Evolutionary conservation across 176 grass and related monocot genomes (phyloP).

Genomic region (Bonia amplexicaulis): DNA sequence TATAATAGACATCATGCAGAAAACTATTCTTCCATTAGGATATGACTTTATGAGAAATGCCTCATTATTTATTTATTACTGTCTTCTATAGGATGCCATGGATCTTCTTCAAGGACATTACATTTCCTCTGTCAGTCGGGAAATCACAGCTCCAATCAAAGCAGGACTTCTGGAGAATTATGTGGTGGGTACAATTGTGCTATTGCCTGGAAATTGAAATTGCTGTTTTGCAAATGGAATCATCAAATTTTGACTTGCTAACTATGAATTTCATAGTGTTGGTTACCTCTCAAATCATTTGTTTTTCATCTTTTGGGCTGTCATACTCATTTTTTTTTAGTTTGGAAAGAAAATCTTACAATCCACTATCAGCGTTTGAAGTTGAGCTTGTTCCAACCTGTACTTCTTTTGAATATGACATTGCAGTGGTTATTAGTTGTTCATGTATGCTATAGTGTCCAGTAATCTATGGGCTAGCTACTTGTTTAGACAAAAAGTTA

Average conservation of each 20-base stretch:
- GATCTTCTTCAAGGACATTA: constrained; percentile 96
- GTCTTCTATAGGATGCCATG: constrained; percentile 72
- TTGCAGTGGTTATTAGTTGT: not conserved
- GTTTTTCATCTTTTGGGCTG: too few relatives aligned
- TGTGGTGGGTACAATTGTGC: constrained; percentile 31
- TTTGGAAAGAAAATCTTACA: too few relatives aligned
- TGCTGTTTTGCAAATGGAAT: not conserved
- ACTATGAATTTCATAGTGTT: not conserved
- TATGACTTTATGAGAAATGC: not conserved
- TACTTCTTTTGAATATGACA: not conserved
- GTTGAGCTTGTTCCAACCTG: not conserved
- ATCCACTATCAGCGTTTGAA: too few relatives aligned
- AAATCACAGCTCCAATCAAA: constrained; percentile 49
- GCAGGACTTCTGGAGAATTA: constrained; percentile 51
- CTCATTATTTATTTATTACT: not conserved
- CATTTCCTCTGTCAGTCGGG: constrained; percentile 50
- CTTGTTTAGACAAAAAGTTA: too few relatives aligned
- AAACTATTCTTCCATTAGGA: not conserved
- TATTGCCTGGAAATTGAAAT: not conserved
- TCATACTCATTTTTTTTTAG: too few relatives aligned
- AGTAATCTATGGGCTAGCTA: not conserved
- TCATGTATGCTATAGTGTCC: not conserved
- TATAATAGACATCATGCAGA: not conserved
- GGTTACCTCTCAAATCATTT: too few relatives aligned
- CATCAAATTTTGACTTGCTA: not conserved